Base-by-base conservation (phyloP, 768 basidiomycete genomes). In the Pisolithus microcarpus region DNA sequence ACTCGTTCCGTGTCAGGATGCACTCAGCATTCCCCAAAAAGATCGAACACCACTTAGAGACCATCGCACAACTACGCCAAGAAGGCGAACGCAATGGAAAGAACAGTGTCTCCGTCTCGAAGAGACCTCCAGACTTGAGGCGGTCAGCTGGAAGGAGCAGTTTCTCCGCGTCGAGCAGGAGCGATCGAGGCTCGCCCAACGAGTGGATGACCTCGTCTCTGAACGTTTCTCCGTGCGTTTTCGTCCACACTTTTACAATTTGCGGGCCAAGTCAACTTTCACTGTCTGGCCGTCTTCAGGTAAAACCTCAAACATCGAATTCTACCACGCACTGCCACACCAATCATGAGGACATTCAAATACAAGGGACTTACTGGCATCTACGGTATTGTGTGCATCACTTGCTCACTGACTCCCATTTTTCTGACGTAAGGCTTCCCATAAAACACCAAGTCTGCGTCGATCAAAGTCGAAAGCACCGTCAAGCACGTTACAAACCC, bases 81-180 rank as follows among this genome's bases (percentile, higher is more conserved):
- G 85, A 90, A n/a, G 61, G 71, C 78, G 0, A n/a, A 69, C 66
- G 0, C 84, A 87, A 48, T 87, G 85, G 84, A 87, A 86, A 64
- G 79, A 82, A 46, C 87, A 88, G 58, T 72, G 74, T 45, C 60
- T 70, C 19, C 72, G 75, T 26, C 63, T 74, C 26, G 74, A 76
- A 47, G 76, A 77, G 48, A 65, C 72, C 1, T 72, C 74, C 9
- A 67, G 72, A 43, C 68, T 67, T 28, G 74, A 76, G 53, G 78
- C 85, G 0, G 72, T 73, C 48, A 84, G 84, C 57, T 89, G 87
- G 87, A 87, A 88, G 63, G 85, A 86, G 19, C 85, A 87, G 57
- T 88, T 86, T 63, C 69, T 82, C 36, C 79, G 85, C 15, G 83
- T 86, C 42, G 85, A 89, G 54, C 74, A 82, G 50, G 84, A 87